Evolutionary conservation across 2,329 filamentous ascomycete genomes (phyloP).

Genomic region (Xylaria sp.): DNA sequence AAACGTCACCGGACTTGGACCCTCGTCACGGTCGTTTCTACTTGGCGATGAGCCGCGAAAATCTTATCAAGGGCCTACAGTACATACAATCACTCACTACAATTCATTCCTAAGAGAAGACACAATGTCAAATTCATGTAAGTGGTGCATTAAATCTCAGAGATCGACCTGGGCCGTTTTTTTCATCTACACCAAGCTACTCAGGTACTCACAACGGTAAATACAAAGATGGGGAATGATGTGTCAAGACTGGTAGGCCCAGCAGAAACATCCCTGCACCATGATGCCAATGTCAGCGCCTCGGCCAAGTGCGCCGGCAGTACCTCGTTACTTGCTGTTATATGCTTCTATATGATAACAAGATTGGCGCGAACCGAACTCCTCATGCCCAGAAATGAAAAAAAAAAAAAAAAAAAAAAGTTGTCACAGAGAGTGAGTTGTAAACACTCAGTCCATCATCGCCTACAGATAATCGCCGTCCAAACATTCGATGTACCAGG

Average conservation of each 20-base stretch:
- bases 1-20: constrained; percentile 28
- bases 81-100: neutral
- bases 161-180: neutral
- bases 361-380: constrained; percentile 10
- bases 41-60: constrained; percentile 17
- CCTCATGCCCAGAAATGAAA: constrained; percentile 10
- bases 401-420: no score
- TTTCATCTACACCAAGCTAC: neutral
- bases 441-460: neutral
- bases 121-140: neutral
- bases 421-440: neutral
- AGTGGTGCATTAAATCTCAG: neutral
- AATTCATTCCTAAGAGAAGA: neutral
- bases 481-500: no score
- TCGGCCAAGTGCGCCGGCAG: constrained; percentile 20
- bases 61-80: neutral
- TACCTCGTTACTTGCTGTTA: constrained; percentile 8
- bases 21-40: constrained; percentile 20
- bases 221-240: constrained; percentile 14
- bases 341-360: constrained; percentile 15
- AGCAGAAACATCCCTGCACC: constrained; percentile 16
- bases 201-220: neutral
- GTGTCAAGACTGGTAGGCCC: constrained; percentile 22
- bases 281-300: constrained; percentile 25
- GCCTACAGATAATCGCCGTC: no score